Base-by-base conservation (phyloP, 768 basidiomycete genomes). In the Suillus brevipes region DNA sequence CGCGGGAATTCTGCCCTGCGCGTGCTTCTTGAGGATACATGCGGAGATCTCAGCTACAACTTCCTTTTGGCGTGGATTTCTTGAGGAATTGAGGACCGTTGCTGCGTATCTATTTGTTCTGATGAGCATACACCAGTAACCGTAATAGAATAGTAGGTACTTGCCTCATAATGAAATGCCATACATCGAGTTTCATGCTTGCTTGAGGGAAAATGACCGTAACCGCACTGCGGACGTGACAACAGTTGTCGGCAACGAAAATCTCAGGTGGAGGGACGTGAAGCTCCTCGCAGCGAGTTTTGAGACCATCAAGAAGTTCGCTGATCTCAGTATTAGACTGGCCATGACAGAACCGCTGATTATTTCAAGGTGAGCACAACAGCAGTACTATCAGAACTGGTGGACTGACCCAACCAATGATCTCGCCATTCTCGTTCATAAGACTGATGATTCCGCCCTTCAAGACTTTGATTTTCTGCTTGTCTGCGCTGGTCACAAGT, bases 171-270 rank as follows among this genome's bases (percentile, higher is more conserved):
- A 71, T 58, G 18, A 71, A 69, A 40, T 74, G 73, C 61, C 65
- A 73, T 0, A 73, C 66, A 55, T 74, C 72, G 0, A 68, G 67
- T 1, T 64, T 25, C 6, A 66, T 62, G 9, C 23, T 43, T 0
- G 38, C 60, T 2, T 63, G 10, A 6, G 67, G 66, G 43, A 73
- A 65, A 2, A 62, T 63, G 0, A 40, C 14, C 6, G 36, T 6
- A 4, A 73, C 34, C 0, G 69, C 64, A 5, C 12, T 49, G 13
- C 52, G 49, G 2, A 71, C 63, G n/a, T 65, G 64, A 61, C 72
- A 74, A 56, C 73, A 73, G 43, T 74, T 74, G 45, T 74, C 68
- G 0, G 31, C 68, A 6, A 70, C 50, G 4, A 63, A 65, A 47
- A 70, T 66, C 9, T 71, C 64, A 0, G 70, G 73, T 6, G 60